A percentile compares a stretch with the other conserved stretches of the same genome.
Evolutionary conservation across 352 stramenopile species (phyloP).

Genomic region (Globisporangium paroecandrum): DNA sequence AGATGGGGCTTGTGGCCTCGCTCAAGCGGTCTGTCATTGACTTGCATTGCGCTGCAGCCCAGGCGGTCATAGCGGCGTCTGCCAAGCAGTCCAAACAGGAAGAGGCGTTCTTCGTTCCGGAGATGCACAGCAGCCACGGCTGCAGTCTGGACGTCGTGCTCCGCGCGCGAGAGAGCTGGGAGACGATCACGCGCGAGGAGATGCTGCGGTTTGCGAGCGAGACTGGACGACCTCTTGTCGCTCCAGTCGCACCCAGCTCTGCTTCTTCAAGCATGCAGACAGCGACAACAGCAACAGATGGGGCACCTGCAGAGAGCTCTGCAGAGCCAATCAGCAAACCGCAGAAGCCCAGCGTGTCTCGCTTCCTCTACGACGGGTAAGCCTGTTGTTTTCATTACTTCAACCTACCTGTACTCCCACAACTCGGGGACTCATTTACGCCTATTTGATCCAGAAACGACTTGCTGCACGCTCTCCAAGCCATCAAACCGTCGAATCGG

Average conservation of each 20-base stretch:
- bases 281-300: background rate
- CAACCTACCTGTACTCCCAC: too few species aligned
- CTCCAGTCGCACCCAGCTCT: background rate
- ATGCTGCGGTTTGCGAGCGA: slow-evolving; percentile 60
- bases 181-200: slow-evolving; percentile 65
- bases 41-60: slow-evolving; percentile 44
- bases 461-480: slow-evolving; percentile 58
- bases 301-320: background rate
- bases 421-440: background rate
- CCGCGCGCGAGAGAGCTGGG: slow-evolving; percentile 43
- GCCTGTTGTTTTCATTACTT: background rate
- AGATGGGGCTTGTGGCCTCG: slow-evolving; percentile 42
- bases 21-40: slow-evolving; percentile 63
- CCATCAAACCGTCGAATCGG: slow-evolving; percentile 51
- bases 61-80: slow-evolving; percentile 18
- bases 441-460: slow-evolving; percentile 37
- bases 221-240: slow-evolving; percentile 33
- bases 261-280: background rate
- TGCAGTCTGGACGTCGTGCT: slow-evolving; percentile 46
- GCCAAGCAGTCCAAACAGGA: slow-evolving; percentile 21
- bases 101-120: slow-evolving; percentile 28
- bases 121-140: slow-evolving; percentile 19
- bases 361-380: slow-evolving; percentile 74
- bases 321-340: background rate
- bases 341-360: slow-evolving; percentile 13